Base-by-base conservation (phyloP, 208 protist genomes). In the Acanthamoeba culbertsoni region DNA sequence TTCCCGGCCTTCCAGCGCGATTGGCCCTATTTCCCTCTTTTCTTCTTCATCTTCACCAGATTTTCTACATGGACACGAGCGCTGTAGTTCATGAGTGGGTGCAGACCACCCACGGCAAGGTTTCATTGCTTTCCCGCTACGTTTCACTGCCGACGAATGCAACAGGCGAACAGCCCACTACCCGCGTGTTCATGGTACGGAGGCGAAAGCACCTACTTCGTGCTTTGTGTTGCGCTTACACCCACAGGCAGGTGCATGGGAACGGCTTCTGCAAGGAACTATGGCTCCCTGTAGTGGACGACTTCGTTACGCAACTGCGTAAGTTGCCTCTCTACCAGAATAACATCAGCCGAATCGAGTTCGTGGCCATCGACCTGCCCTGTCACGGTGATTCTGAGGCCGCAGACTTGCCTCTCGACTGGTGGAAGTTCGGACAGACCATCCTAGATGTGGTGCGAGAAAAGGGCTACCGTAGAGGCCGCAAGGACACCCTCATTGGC, bases 261-360 rank as follows among this genome's bases (percentile, higher is more conserved):
- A 89, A 89, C 23, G 82, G 82, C 18, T 68, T 89, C 51, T 89
- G 82, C 53, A 89, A 89, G 51, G 82, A 89, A 53, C 37, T 89
- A 20, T 89, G 82, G 82, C 55, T 89, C 26, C 82, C 82, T 4
- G 8, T 43, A 5, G 26, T 89, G 18, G 82, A 63, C 33, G 33
- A 68, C 51, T 20, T 40, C 55, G 35, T 57, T 1, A 8, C 4
- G 23, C 45, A 26, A 1, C 82, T 89, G 0, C 23, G 45, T 3
- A 8, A 43, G 37, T 28, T 0, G 14, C 1, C 35, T 68, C 6
- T 10, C 45, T 16, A 51, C n/a, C 45, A 26, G 45, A n/a, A 43
- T 43, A 1, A 65, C 8, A 18, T 55, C 48, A 8, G 43, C 2
- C 18, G 53, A 12, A 23, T 89, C 82, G 33, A 59, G 51, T 68